phyloP scores from a whole-genome alignment of 2,329 filamentous ascomycete genomes.

The Trichophyton simii region DNA sequence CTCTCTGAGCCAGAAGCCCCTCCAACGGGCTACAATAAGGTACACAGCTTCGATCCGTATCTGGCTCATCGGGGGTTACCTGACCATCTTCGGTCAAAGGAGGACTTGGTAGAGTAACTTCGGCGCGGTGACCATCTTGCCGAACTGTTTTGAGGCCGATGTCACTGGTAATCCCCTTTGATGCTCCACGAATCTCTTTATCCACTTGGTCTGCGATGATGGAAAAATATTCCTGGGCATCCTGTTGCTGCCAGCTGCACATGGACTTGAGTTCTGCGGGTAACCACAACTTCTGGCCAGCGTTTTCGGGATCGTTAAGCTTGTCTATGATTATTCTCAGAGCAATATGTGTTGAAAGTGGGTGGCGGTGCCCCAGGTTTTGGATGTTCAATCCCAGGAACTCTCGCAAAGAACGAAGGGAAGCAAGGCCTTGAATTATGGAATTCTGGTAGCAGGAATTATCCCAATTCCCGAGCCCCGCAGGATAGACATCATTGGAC shows the following conservation, averaged over 20 bases:
- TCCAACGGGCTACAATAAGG: conserved; percentile 63
- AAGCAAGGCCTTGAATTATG: conserved; percentile 71
- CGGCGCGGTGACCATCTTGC: neutral
- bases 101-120: neutral
- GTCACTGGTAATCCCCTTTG: conserved; percentile 32
- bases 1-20: conserved; percentile 73
- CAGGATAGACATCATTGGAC: conserved; percentile 25
- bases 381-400: conserved; percentile 46
- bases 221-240: conserved; percentile 94
- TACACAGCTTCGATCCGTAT: conserved; percentile 6
- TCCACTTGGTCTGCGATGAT: conserved; percentile 79
- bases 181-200: conserved; percentile 53
- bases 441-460: conserved; percentile 98
- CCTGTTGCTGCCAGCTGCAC: conserved; percentile 91
- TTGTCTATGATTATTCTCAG: conserved; percentile 56
- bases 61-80: conserved; percentile 9
- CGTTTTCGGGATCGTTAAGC: conserved; percentile 56
- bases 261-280: conserved; percentile 73
- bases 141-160: conserved; percentile 27
- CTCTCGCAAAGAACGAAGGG: conserved; percentile 54
- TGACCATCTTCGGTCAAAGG: conserved; percentile 13
- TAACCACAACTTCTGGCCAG: conserved; percentile 70
- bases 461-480: conserved; percentile 77
- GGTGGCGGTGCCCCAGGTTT: conserved; percentile 25
- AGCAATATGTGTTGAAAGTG: conserved; percentile 38